Conservation (phyloP, 2,329 filamentous ascomycete genomes). For the Tympanopsis confertula region DNA sequence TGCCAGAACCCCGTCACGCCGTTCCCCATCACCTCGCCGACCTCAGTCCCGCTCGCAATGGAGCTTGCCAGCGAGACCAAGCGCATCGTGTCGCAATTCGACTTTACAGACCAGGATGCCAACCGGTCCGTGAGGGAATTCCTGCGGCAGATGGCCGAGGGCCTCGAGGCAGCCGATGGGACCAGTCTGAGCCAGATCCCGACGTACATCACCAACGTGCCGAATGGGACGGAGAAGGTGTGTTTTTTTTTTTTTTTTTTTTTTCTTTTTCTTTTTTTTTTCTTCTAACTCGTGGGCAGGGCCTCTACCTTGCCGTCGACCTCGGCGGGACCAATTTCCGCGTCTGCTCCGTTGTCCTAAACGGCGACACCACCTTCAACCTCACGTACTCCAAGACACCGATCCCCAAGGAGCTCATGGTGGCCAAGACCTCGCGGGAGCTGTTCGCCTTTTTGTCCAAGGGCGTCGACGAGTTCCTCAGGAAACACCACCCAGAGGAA, state of each 20-base stretch:
- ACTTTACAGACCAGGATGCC: slow-evolving; percentile 67
- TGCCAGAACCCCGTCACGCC: slow-evolving; percentile 40
- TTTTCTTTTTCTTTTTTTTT: slow-evolving; percentile 1
- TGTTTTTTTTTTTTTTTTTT: slow-evolving; percentile 6
- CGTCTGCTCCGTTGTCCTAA: slow-evolving; percentile 86
- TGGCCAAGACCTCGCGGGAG: slow-evolving; percentile 71
- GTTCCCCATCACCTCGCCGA: slow-evolving; percentile 40
- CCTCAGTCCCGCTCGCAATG: slow-evolving; percentile 47
- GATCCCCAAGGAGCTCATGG: slow-evolving; percentile 83
- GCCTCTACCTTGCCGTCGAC: slow-evolving; percentile 90
- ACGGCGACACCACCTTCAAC: slow-evolving; percentile 90
- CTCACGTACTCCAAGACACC: slow-evolving; percentile 85
- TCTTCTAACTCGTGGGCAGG: slow-evolving; percentile 36
- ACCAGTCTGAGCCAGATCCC: slow-evolving; percentile 59
- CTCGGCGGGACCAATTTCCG: slow-evolving; percentile 98
- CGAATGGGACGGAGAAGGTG: slow-evolving; percentile 96
- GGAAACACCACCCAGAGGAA: slow-evolving; percentile 76
- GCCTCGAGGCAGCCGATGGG: neutral
- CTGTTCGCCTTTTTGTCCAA: slow-evolving; percentile 87
- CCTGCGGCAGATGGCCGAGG: slow-evolving; percentile 58
- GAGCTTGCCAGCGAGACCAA: slow-evolving; percentile 59
- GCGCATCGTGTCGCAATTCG: slow-evolving; percentile 74
- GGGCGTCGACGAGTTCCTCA: slow-evolving; percentile 81
- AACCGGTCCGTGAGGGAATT: slow-evolving; percentile 77
- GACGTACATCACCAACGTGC: slow-evolving; percentile 88